Conservation (phyloP, 768 basidiomycete genomes). For the Tricholoma saponaceum region DNA sequence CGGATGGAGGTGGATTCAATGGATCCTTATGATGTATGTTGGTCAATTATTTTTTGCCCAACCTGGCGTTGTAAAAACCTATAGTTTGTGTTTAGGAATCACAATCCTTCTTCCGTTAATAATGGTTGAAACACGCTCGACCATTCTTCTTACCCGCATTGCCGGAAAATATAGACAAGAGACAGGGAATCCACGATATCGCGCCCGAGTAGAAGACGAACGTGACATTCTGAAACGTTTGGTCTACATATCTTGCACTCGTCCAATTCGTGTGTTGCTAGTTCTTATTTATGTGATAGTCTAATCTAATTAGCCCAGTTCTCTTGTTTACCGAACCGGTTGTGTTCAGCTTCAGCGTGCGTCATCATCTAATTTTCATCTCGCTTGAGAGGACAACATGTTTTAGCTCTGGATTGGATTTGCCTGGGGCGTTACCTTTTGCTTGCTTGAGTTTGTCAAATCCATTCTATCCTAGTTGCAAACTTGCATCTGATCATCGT, state of each 20-base stretch:
- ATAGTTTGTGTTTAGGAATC: constrained; percentile 50
- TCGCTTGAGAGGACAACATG: neutral
- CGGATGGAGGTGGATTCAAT: constrained; percentile 83
- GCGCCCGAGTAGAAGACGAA: constrained; percentile 62
- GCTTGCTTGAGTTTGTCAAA: constrained; percentile 50
- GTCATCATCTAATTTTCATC: constrained; percentile 16
- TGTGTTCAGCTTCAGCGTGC: constrained; percentile 68
- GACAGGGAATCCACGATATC: constrained; percentile 60
- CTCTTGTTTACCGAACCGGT: constrained; percentile 70
- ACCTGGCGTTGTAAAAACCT: neutral
- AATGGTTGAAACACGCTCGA: constrained; percentile 70
- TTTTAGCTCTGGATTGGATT: constrained; percentile 67
- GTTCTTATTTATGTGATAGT: neutral
- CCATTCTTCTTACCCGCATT: constrained; percentile 63
- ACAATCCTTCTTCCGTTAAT: constrained; percentile 46
- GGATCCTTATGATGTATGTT: constrained; percentile 64
- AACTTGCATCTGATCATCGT: neutral
- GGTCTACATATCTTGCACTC: constrained; percentile 66
- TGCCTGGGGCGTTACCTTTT: constrained; percentile 73
- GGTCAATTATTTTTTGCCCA: constrained; percentile 13
- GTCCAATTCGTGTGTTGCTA: constrained; percentile 59
- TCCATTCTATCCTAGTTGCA: neutral
- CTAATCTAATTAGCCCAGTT: constrained; percentile 30
- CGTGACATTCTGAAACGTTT: constrained; percentile 48
- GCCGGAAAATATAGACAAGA: constrained; percentile 62